A percentile compares a stretch with the other conserved stretches of the same genome.
Evolutionary conservation across 257 asterid genomes (phyloP).

Genomic region (Echites panduratus): DNA sequence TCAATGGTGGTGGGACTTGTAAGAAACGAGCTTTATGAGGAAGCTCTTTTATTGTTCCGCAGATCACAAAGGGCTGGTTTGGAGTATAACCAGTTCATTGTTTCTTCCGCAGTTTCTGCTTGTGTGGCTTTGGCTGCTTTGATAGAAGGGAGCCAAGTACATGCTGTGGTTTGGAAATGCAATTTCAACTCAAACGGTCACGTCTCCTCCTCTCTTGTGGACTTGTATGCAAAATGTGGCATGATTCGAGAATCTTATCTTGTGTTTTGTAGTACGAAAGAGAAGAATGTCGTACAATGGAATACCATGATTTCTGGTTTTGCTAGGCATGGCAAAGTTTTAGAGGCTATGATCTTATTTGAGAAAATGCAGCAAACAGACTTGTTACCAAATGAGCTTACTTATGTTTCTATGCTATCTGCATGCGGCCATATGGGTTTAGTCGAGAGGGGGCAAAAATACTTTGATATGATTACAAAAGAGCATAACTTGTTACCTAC

Average conservation of each 20-base stretch:
- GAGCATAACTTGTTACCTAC: constrained; percentile 57
- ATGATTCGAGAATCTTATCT: constrained; percentile 53
- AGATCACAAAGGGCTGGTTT: constrained; percentile 33
- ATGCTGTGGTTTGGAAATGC: constrained; percentile 43
- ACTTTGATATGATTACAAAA: constrained; percentile 59
- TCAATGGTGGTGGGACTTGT: constrained; percentile 87
- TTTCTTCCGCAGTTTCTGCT: constrained; percentile 68
- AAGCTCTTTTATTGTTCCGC: constrained; percentile 53
- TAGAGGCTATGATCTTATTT: constrained; percentile 73
- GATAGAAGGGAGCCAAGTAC: constrained; percentile 78
- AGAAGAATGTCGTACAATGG: constrained; percentile 63
- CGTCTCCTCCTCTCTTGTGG: constrained; percentile 64
- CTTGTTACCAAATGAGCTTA: constrained; percentile 52
- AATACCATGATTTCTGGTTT: constrained; percentile 84
- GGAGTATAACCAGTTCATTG: constrained; percentile 39
- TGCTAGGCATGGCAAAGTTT: constrained; percentile 58
- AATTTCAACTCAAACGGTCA: constrained; percentile 49
- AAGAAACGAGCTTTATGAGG: constrained; percentile 65
- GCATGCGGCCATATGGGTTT: constrained; percentile 90
- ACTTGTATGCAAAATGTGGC: constrained; percentile 85
- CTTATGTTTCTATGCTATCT: constrained; percentile 63
- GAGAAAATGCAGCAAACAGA: constrained; percentile 79
- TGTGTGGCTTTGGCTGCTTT: constrained; percentile 78
- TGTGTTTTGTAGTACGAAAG: constrained; percentile 51
- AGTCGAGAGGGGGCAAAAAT: constrained; percentile 59